These are phyloP conservation scores for Lactarius tabidus DNA, from an alignment of 768 basidiomycete genomes.

Conservation along the genomic window DNA sequence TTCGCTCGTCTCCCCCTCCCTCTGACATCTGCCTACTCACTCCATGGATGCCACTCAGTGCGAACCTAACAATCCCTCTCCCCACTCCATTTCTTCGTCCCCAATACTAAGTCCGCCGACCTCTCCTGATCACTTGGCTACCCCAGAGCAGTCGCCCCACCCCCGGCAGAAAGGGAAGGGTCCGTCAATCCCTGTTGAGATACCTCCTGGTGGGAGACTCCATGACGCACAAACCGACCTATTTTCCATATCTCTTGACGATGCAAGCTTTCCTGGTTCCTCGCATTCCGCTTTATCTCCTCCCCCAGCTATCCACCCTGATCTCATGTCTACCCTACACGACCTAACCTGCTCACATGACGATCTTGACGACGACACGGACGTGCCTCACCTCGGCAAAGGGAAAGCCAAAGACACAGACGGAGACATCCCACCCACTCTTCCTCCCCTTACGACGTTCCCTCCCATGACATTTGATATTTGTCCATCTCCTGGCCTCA, in stretches of 20 bases:
- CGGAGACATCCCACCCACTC: conserved; percentile 47
- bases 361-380: conserved; percentile 18
- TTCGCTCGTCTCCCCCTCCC: not conserved
- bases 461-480: conserved; percentile 48
- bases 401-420: conserved; percentile 55
- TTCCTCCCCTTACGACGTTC: conserved; percentile 62
- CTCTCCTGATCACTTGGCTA: not conserved
- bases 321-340: conserved; percentile 9
- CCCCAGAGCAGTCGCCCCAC: conserved; percentile 7
- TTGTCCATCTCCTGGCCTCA: conserved; percentile 36
- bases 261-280: conserved; percentile 24
- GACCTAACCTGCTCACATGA: conserved; percentile 2
- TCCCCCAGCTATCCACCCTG: conserved; percentile 11
- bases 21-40: conserved; percentile 10
- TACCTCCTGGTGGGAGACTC: conserved; percentile 35
- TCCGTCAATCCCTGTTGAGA: conserved; percentile 50
- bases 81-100: conserved; percentile 2
- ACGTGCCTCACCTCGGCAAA: conserved; percentile 36
- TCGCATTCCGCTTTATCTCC: conserved; percentile 27
- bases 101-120: conserved; percentile 1
- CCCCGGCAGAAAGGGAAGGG: conserved; percentile 51
- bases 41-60: conserved; percentile 6
- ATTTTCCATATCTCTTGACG: conserved; percentile 29
- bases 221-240: conserved; percentile 29
- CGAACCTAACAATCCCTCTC: conserved; percentile 4